Base-by-base conservation (phyloP, 805 yeast species). In the Sungouiella thailandica region DNA sequence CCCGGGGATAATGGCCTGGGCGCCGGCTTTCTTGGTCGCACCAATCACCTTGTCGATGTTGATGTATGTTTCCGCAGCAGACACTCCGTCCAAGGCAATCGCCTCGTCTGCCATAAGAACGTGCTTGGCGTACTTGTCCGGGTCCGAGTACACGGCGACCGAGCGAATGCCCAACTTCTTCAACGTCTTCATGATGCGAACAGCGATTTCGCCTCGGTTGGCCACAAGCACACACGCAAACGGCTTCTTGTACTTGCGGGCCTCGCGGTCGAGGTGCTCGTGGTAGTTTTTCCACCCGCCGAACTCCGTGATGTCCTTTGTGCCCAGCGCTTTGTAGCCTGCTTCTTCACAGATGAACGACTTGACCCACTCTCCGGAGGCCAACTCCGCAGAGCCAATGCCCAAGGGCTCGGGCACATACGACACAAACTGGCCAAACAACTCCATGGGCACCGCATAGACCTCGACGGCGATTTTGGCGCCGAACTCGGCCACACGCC, bases 1-100 rank as follows among this genome's bases (percentile, higher is more conserved):
- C 39, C 98, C 98, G 5, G 98, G 98, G 44, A 93, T 83, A 44
- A 90, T 88, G n/a, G 97, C 97, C 56, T 93, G 85, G 22, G 97
- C 85, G 5, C 80, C 80, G 0, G 94, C 72, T 34, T 72, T 70
- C 55, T 84, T 85, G 31, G 96, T 95, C 7, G 96, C 96, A 23
- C 71, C 69, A 28, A 90, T 71, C 40, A 90, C 83, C 65, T 90
- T 88, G 25, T 89, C 95, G 43, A 83, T 76, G 47, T 82, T 74
- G 49, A 90, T 72, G 58, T 90, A 90, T 1, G 97, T 88, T 57
- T 90, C 94, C 15, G 95, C 88, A 13, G 97, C 94, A 22, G 89
- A 76, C 2, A 65, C 63, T 23, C 97, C 97, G 45, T 81, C 71
- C 44, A 90, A 66, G 20, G 93, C 79, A 27, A 89, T 68, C 5